Evolutionary conservation across 1,284 basidiomycete genomes (phyloP).

Genomic region (Mycosarcoma maydis): DNA sequence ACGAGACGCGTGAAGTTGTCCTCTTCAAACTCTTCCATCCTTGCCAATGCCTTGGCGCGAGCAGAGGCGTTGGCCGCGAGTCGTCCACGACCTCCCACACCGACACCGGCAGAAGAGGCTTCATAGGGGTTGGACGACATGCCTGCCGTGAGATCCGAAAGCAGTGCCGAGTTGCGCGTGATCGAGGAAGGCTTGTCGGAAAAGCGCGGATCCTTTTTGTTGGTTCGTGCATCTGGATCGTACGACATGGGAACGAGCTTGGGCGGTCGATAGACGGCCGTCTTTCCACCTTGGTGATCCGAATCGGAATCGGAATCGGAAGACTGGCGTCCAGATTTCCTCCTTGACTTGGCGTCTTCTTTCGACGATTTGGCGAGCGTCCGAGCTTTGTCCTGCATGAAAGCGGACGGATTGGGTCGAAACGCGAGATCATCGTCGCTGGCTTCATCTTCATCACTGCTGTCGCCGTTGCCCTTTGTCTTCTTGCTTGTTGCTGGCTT

Average conservation of each 20-base stretch:
- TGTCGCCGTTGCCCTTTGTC: conserved; percentile 68
- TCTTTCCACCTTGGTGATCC: conserved; percentile 31
- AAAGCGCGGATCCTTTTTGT: conserved; percentile 68
- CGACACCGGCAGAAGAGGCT: conserved; percentile 58
- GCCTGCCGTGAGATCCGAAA: conserved; percentile 59
- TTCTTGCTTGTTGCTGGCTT: conserved; percentile 7
- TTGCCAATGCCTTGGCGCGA: conserved; percentile 80
- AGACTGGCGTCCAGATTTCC: conserved; percentile 51
- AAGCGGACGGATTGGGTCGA: conserved; percentile 78
- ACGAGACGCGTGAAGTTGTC: conserved; percentile 92
- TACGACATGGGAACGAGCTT: conserved; percentile 92
- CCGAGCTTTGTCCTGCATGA: conserved; percentile 49
- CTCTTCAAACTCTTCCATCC: conserved; percentile 91
- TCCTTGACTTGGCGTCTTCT: conserved; percentile 60
- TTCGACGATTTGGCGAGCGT: conserved; percentile 10
- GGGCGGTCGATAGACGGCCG: conserved; percentile 83
- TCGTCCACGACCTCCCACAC: conserved; percentile 46
- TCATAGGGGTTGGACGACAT: conserved; percentile 65
- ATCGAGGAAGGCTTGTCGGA: conserved; percentile 21
- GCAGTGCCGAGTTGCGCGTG: conserved; percentile 57
- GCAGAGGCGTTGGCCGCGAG: conserved; percentile 64
- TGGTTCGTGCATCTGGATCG: conserved; percentile 72
- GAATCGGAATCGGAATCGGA: conserved; percentile 59
- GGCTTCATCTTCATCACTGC: conserved; percentile 70
- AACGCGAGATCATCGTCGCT: conserved; percentile 81